Evolutionary conservation across 805 yeast species (phyloP), one percentile per base, ranked within the genome.

Genomic region (Ascoidea rubescens): DNA sequence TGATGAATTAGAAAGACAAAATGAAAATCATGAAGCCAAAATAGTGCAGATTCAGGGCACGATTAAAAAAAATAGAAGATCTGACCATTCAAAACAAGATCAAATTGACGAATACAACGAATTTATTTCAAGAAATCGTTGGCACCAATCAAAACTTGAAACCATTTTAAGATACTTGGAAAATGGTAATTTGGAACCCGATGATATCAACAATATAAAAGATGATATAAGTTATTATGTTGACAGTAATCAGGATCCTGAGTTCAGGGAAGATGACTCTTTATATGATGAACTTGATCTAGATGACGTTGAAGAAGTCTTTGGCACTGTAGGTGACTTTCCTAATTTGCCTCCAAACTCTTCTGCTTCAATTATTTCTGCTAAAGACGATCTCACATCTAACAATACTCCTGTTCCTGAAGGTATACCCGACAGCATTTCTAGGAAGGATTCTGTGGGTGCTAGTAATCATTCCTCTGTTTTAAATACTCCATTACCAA

Each of bases 141-240:
- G 81, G 75, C 98, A 91, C 68, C 77, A 82, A 50, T 77, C 77
- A 42, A 82, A 82, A 63, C 72, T 93, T 63, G 98, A 93, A 64
- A 78, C 75, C 52, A 80, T 93, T 48, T 69, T 91, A 57, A 76
- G 90, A 56, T 72, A 80, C 62, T 67, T 93, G 50, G 96, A 87
- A 55, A 87, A 84, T 64, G 93, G 87, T 56, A 82, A 79, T 48
- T 67, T 93, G 56, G 88, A 84, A 43, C 84, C 90, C 2, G 95
- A 86, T n/a, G 78, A 79, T 51, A 79, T 91, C 8, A 83, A 82
- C 59, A 83, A 75, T 31, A 78, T 88, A 53, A 82, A 83, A 63
- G 98, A 91, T 51, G 97, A 90, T 64, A 86, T 91, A 63, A 86
- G 78, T 58, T 91, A 91, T 69, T 90, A 88, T 65, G 95, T 93